These are phyloP conservation scores for Stygiomarasmius scandens DNA, from an alignment of 1,284 basidiomycete species.

Conservation along the genomic window DNA sequence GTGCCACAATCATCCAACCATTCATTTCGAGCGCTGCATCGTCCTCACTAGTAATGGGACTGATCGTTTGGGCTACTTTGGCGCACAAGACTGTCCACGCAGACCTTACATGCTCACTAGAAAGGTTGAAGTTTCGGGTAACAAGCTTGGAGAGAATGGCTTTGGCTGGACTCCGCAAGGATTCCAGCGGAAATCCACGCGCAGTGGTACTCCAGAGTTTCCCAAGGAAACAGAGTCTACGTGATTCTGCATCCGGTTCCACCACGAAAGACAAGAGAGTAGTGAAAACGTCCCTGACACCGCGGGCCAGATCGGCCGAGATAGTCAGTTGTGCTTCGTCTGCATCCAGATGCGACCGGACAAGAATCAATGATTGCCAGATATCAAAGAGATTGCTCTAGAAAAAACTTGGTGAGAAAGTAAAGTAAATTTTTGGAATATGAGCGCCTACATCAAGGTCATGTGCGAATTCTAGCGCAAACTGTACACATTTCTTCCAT, in stretches of 20 bases:
- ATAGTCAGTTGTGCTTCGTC: background rate
- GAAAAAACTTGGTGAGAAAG: background rate
- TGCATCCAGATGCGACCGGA: background rate
- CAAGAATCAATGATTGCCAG: conserved; percentile 6
- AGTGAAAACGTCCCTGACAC: background rate
- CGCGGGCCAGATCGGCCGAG: background rate
- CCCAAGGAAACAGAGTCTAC: conserved; percentile 1
- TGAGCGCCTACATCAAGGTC: background rate
- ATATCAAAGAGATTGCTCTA: background rate
- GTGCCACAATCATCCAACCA: conserved; percentile 5
- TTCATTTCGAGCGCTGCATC: background rate
- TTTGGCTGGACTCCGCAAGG: background rate
- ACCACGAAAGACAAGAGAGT: background rate
- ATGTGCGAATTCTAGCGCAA: background rate
- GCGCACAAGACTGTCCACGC: conserved; percentile 1
- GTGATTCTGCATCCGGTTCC: background rate
- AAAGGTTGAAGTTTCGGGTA: background rate
- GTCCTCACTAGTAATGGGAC: background rate
- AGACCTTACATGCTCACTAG: background rate
- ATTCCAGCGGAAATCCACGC: background rate
- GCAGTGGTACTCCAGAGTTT: conserved; percentile 2
- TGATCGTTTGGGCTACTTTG: background rate
- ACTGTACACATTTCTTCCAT: conserved; percentile 34
- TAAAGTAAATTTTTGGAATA: background rate
- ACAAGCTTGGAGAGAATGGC: conserved; percentile 1